A percentile compares a stretch with the other conserved stretches of the same genome.
phyloP scores from a whole-genome alignment of 2,329 filamentous ascomycete genomes.

The Phaeosphaeria sp. region DNA sequence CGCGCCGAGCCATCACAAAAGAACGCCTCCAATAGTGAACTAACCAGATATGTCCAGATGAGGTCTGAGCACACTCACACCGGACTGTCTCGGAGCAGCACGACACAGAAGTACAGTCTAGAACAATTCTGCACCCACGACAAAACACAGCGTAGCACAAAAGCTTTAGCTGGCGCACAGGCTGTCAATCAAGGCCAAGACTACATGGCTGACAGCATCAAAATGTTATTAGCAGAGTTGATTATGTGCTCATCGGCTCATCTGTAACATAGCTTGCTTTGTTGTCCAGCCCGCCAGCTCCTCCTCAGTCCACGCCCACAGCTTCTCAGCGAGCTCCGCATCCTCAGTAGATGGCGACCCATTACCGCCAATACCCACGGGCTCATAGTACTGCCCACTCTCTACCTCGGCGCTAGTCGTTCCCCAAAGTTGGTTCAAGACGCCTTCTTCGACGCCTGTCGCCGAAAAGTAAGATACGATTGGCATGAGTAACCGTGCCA shows the following conservation, averaged over 20 bases:
- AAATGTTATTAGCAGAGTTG: background rate
- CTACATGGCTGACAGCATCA: background rate
- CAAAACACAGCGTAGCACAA: background rate
- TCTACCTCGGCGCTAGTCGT: conserved; percentile 4
- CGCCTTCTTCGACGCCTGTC: background rate
- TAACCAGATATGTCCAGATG: too few species aligned
- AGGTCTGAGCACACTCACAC: background rate
- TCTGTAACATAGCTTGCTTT: background rate
- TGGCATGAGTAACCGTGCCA: background rate
- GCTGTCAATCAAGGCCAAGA: background rate
- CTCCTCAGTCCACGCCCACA: conserved; percentile 29
- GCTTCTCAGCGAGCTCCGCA: conserved; percentile 6
- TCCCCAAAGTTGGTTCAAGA: conserved; percentile 12
- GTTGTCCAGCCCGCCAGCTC: too few species aligned
- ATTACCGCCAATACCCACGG: conserved; percentile 17
- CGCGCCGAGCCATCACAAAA: too few species aligned
- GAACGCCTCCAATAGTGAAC: too few species aligned
- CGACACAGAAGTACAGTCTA: background rate
- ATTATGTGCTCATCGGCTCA: background rate
- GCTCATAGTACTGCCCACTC: conserved; percentile 20
- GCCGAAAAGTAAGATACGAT: background rate
- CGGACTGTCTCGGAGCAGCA: background rate
- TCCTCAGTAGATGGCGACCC: conserved; percentile 11
- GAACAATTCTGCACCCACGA: background rate
- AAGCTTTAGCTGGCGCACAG: background rate